These are phyloP conservation scores for Aspergillus costaricaensis DNA, from an alignment of 2,329 filamentous ascomycete species.

Conservation along the genomic window DNA sequence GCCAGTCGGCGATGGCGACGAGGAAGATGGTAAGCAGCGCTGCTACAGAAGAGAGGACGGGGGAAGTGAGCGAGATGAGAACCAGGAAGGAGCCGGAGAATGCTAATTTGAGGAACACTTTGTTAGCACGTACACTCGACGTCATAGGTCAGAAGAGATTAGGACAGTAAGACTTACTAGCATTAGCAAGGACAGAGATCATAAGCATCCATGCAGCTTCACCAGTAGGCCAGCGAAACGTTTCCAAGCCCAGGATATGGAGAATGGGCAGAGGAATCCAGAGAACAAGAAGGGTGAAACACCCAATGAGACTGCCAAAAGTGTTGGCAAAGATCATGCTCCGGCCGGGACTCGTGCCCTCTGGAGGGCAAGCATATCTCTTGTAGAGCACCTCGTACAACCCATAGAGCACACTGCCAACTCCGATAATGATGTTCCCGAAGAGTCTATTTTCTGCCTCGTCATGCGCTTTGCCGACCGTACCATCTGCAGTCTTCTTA, in stretches of 20 bases:
- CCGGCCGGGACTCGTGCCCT: conserved; percentile 79
- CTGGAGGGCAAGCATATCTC: conserved; percentile 85
- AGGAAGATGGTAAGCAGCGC: conserved; percentile 95
- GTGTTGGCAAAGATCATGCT: conserved; percentile 95
- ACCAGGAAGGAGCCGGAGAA: conserved; percentile 94
- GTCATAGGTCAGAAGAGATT: not conserved
- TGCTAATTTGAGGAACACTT: conserved; percentile 37
- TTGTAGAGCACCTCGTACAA: conserved; percentile 98
- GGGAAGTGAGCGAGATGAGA: conserved; percentile 87
- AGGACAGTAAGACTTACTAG: conserved; percentile 54
- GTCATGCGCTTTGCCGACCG: conserved; percentile 45
- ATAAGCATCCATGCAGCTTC: conserved; percentile 77
- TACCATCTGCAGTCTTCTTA: conserved; percentile 38
- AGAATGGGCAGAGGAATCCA: conserved; percentile 91
- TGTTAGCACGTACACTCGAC: conserved; percentile 1
- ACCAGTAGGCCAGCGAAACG: conserved; percentile 77
- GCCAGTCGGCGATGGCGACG: conserved; percentile 87
- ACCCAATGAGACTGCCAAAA: conserved; percentile 82
- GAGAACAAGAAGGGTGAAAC: conserved; percentile 80
- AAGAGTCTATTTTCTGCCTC: conserved; percentile 69
- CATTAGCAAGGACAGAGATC: conserved; percentile 82
- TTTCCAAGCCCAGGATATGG: conserved; percentile 75
- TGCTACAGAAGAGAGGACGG: conserved; percentile 88
- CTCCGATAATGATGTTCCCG: conserved; percentile 88
- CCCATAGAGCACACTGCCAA: conserved; percentile 89